Base-by-base conservation (phyloP, 108 stramenopile genomes). In the Nitzschia sp. region DNA sequence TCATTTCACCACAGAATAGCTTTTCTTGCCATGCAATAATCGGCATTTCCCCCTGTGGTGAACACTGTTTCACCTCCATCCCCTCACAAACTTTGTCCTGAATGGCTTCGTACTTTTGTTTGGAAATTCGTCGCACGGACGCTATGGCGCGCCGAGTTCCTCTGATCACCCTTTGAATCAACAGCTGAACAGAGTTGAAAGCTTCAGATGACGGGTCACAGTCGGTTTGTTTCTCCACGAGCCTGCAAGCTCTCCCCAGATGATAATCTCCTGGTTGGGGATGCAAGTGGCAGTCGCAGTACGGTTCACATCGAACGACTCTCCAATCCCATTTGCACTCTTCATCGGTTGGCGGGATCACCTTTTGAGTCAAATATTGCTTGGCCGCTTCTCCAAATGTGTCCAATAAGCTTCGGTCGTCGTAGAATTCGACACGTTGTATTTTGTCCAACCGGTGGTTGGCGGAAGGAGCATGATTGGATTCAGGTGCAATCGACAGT, bases 341-440 rank as follows among this genome's bases (percentile, higher is more conserved):
- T 10, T 22, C 12, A 63, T 79, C 69, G 14, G 74, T 77, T 7
- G 48, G 41, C 7, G 75, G 80, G 39, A 79, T 72, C 41, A 89
- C 72, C 50, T 86, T 80, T 73, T 84, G 71, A 17, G 92, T 93
- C 29, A 91, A 65, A 43, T 83, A 83, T 63, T 93, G 87, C 70
- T 93, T 93, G 43, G 92, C 80, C 14, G 71, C 78, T 78, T 93
- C 87, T 53, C 92, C 89, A 65, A 93, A 93, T 41, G 85, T 63
- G 68, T 93, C 92, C 22, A 93, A 79, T 12, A 83, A 77, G 0
- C 89, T 90, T 55, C 82, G 75, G 51, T 92, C 86, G 53, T 91
- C 85, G 14, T 50, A 15, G 6, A 17, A 15, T 19, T 50, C 48
- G 15, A 17, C 17, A 17, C 48, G 48, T 19, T 15, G 48, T 34